phyloP scores from a whole-genome alignment of 202 grass and related monocot genomes.

The Zizania palustris region DNA sequence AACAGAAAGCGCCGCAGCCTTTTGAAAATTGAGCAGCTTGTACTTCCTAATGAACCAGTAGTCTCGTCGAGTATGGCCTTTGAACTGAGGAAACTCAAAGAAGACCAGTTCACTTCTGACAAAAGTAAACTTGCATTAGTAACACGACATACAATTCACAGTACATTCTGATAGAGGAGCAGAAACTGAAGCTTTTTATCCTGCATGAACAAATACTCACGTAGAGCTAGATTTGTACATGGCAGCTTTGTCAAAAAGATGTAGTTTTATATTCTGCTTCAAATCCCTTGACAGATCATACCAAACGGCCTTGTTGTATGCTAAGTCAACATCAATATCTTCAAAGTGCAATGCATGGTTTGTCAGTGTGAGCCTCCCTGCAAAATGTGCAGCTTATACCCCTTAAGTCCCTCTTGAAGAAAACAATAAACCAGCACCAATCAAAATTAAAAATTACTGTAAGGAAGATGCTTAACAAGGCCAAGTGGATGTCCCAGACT shows the following conservation, averaged over 20 bases:
- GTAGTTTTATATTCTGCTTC: conserved; percentile 80
- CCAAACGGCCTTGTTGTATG: conserved; percentile 53
- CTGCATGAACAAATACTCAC: conserved; percentile 56
- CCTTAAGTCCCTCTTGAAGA: conserved; percentile 30
- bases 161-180: not conserved
- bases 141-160: not conserved
- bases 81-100: conserved; percentile 90
- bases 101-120: conserved; percentile 67
- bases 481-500: conserved; percentile 74
- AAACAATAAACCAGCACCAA: not conserved
- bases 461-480: conserved; percentile 86
- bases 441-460: conserved; percentile 80
- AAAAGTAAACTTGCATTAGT: conserved; percentile 7
- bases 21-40: conserved; percentile 56
- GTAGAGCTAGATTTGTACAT: conserved; percentile 86
- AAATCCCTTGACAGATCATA: conserved; percentile 81
- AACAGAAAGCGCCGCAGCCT: conserved; percentile 63
- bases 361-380: conserved; percentile 91
- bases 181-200: not conserved
- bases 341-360: conserved; percentile 88
- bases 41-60: conserved; percentile 97
- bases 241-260: conserved; percentile 92
- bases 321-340: conserved; percentile 70
- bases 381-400: conserved; percentile 6
- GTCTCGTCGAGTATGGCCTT: conserved; percentile 76